Percentiles rank a stretch among this genome's conserved stretches.
These are phyloP conservation scores for Cucurbita pepo DNA, from an alignment of 306 rosid genomes.

Conservation along the genomic window DNA sequence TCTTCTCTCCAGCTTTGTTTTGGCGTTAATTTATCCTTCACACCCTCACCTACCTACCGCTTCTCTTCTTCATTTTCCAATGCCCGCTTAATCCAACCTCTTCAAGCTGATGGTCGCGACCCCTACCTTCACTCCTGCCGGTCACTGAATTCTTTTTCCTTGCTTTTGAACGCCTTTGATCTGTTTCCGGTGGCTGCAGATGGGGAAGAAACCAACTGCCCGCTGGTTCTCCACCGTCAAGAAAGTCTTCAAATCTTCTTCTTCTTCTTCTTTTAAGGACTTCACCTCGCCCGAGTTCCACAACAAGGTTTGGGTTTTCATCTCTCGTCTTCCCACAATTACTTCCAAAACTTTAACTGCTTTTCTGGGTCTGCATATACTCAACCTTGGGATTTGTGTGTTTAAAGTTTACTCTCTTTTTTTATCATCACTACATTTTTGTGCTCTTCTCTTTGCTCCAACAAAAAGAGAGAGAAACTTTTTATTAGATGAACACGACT, in stretches of 20 bases:
- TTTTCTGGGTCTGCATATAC: too few relatives aligned
- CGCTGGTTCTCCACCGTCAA: conserved; percentile 92
- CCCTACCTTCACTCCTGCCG: neutral
- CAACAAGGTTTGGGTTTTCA: neutral
- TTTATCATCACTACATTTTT: too few relatives aligned
- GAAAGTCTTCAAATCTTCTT: conserved; percentile 49
- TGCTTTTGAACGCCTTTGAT: neutral
- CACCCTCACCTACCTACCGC: neutral
- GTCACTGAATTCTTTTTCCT: neutral
- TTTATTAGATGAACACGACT: too few relatives aligned
- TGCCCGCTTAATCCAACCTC: neutral
- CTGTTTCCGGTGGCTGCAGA: conserved; percentile 1
- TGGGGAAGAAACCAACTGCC: conserved; percentile 80
- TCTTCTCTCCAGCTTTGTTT: neutral
- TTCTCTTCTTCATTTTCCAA: neutral
- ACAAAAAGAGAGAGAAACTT: too few relatives aligned
- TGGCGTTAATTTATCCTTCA: neutral
- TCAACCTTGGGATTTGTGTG: too few relatives aligned
- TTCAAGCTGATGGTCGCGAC: neutral
- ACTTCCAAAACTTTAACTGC: neutral
- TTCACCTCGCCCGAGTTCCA: neutral
- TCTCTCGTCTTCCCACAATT: neutral
- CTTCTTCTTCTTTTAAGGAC: conserved; percentile 25
- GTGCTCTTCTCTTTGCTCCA: too few relatives aligned
- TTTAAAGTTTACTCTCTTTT: too few relatives aligned